A percentile compares a stretch with the other conserved stretches of the same genome.
Conservation (phyloP, 768 basidiomycete genomes). For the Trametes gibbosa region DNA sequence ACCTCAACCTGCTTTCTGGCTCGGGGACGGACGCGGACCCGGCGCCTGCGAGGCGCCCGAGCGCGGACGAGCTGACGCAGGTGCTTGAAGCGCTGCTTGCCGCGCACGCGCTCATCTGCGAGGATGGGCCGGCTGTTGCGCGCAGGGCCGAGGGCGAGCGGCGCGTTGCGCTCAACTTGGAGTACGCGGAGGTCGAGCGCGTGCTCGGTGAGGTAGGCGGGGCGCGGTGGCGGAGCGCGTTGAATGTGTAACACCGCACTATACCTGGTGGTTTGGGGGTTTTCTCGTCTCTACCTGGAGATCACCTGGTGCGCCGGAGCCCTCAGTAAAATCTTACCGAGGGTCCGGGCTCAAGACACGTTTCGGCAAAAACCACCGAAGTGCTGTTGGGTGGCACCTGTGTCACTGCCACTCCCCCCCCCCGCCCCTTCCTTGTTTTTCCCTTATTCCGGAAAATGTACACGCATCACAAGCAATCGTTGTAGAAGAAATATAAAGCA, state of each 20-base stretch:
- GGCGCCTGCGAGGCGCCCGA: slow-evolving; percentile 45
- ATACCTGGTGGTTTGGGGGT: no score
- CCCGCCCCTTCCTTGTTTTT: no score
- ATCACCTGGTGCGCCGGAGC: no score
- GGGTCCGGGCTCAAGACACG: no score
- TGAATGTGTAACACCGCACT: slow-evolving; percentile 27
- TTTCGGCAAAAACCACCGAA: no score
- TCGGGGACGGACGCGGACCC: slow-evolving; percentile 48
- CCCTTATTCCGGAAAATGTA: no score
- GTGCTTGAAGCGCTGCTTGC: slow-evolving; percentile 77
- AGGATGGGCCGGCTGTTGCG: slow-evolving; percentile 52
- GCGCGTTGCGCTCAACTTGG: slow-evolving; percentile 77
- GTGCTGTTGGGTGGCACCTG: no score
- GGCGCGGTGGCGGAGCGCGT: slow-evolving; percentile 55
- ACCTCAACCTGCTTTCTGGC: slow-evolving; percentile 57
- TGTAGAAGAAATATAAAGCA: no score
- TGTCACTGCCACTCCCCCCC: no score
- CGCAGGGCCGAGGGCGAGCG: slow-evolving; percentile 64
- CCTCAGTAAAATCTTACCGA: no score
- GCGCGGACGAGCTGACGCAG: slow-evolving; percentile 56
- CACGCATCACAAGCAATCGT: no score
- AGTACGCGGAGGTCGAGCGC: slow-evolving; percentile 80
- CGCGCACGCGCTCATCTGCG: slow-evolving; percentile 72
- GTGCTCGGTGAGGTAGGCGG: slow-evolving; percentile 83
- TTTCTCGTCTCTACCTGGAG: no score